Percentiles rank a stretch among this genome's conserved stretches.
Evolutionary conservation across 164 flowering plant genomes (phyloP).

Genomic region (Aristolochia californica): DNA sequence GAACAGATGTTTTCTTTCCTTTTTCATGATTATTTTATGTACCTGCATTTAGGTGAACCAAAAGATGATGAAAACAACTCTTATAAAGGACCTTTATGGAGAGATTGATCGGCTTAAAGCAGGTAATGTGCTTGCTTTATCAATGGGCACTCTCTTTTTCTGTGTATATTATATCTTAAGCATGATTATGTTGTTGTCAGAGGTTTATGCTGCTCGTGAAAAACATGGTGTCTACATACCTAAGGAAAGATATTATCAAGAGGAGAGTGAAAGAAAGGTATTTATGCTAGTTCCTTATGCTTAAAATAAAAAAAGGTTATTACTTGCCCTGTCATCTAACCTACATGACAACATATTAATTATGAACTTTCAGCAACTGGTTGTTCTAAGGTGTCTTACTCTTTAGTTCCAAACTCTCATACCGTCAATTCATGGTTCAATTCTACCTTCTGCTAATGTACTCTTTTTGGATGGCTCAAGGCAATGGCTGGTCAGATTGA

Average conservation of each 20-base stretch:
- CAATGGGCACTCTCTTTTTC: not conserved
- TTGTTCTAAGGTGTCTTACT: too few species aligned
- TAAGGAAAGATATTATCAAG: constrained; percentile 85
- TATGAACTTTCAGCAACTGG: too few species aligned
- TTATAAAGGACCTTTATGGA: constrained; percentile 93
- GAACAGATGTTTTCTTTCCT: too few species aligned
- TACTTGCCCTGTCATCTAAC: too few species aligned
- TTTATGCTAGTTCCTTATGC: too few species aligned
- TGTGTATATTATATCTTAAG: not conserved
- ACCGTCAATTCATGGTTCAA: too few species aligned
- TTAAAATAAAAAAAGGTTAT: too few species aligned
- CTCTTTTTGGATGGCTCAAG: constrained; percentile 23
- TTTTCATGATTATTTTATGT: too few species aligned
- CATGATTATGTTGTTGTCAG: constrained; percentile 23
- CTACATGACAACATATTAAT: too few species aligned
- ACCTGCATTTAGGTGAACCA: constrained; percentile 64
- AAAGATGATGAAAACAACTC: constrained; percentile 95
- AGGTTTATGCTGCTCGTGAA: constrained; percentile 95
- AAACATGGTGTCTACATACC: constrained; percentile 96
- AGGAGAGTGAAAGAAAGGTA: constrained; percentile 94
- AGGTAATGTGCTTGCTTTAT: constrained; percentile 31
- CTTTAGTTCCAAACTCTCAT: too few species aligned
- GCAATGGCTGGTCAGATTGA: constrained; percentile 95
- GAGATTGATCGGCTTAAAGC: constrained; percentile 94
- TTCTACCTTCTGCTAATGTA: not conserved